Base-by-base conservation (phyloP, 345 rosid species). In the Melaleuca alternifolia region DNA sequence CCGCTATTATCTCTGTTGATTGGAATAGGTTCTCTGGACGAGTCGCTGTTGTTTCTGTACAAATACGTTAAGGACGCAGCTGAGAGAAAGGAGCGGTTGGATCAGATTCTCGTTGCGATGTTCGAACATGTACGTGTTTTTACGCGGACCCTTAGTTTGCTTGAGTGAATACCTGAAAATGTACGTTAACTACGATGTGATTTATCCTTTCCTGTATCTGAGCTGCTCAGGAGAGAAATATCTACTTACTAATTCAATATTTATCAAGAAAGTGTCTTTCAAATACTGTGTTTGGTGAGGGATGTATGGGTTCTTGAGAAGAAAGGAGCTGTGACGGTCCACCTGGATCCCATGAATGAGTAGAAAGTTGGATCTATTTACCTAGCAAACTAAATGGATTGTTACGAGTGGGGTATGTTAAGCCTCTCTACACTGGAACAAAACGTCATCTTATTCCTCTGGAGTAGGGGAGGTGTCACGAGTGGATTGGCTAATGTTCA, bases 101-200 rank as follows among this genome's bases (percentile, higher is more conserved):
- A 92, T 89, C 95, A 92, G 65, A 79, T 93, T 87, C 96, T 96
- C 75, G 88, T 95, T 87, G 98, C 99, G 50, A 89, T 97, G 62
- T 88, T 95, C 56, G 93, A 97, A 88, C 93, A 94, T 84, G 99
- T 96, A 79, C 26, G 88, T 83, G 50, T 18, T 77, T 16, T 83
- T 41, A 30, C 59, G 44, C 0, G 54, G 57, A 52, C 46, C 13
- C 6, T 30, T 83, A 26, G 41, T 10, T 52, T 51, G 46, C 81
- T 10, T 1, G 48, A 5, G 81, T 10, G 48, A 18, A 83, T 51
- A 41, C 41, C 41, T 41, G 41, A 41, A 41, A 2, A 41, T 41
- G 41, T 41, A 41, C 41, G n/a, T 59, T 7, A 59, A 59, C 33
- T n/a, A n/a, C n/a, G 71, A 59, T n/a, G 37, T 59, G 18, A 59